Percentiles rank a stretch among this genome's conserved stretches.
Evolutionary conservation across 345 rosid genomes (phyloP).

Genomic region (Schrenkiella parvula): DNA sequence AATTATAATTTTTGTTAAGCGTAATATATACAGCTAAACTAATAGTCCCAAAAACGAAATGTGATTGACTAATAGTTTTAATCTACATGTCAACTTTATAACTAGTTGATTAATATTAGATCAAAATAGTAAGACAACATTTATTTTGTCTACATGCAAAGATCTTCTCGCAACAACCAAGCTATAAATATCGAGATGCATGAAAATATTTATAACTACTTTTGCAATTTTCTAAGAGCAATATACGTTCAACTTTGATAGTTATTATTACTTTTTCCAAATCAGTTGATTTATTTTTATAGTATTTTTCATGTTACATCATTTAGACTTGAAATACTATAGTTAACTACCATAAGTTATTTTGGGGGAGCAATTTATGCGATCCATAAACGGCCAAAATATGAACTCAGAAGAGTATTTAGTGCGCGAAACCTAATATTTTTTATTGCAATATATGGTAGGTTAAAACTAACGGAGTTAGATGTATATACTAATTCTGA

Average conservation of each 20-base stretch:
- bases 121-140: neutral
- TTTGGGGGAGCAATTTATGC: too few species aligned
- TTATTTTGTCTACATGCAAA: neutral
- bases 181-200: neutral
- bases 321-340: neutral
- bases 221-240: neutral
- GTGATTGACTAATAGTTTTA: neutral
- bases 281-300: neutral
- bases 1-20: neutral
- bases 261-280: neutral
- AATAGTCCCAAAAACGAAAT: neutral
- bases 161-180: conserved; percentile 17
- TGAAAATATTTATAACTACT: neutral
- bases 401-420: too few species aligned
- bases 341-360: too few species aligned
- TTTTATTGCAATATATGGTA: too few species aligned
- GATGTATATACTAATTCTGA: too few species aligned
- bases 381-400: too few species aligned
- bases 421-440: too few species aligned
- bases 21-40: neutral
- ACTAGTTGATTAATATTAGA: neutral
- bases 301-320: neutral
- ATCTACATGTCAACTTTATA: neutral
- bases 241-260: neutral
- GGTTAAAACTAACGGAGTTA: too few species aligned